These are phyloP conservation scores for Cryptococcus neoformans DNA, from an alignment of 1,284 basidiomycete genomes.

Conservation along the genomic window DNA sequence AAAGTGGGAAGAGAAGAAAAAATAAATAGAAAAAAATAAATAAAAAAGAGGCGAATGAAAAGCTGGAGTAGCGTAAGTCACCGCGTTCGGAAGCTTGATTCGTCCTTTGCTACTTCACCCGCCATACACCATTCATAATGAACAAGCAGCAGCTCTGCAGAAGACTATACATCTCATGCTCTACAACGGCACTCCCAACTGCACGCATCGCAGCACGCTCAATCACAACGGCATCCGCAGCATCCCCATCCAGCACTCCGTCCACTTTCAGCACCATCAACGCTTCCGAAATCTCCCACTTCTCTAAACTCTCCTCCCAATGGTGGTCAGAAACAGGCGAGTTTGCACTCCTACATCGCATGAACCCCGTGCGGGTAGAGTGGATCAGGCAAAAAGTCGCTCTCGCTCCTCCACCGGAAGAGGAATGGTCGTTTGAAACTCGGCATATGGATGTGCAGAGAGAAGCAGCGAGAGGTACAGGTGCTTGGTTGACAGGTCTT, in stretches of 20 bases:
- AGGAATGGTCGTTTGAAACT: constrained; percentile 41
- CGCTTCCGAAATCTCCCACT: constrained; percentile 80
- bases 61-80: background rate
- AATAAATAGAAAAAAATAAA: background rate
- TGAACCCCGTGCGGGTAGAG: constrained; percentile 88
- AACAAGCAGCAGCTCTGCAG: no score
- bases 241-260: constrained; percentile 1
- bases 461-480: constrained; percentile 25
- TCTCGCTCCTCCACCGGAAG: constrained; percentile 58
- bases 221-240: no score
- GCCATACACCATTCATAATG: no score
- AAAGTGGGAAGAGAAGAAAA: background rate
- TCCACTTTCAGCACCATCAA: constrained; percentile 59
- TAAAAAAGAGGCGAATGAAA: background rate
- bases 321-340: constrained; percentile 99
- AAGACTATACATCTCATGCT: no score
- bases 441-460: constrained; percentile 46
- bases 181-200: no score
- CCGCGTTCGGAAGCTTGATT: background rate
- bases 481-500: constrained; percentile 58
- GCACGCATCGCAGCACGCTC: no score
- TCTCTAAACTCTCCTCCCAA: constrained; percentile 81
- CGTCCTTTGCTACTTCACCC: no score
- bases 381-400: constrained; percentile 78
- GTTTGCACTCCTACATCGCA: constrained; percentile 83